phyloP scores from a whole-genome alignment of 2,329 filamentous ascomycete species.

The Tolypocladium pustulatum region DNA sequence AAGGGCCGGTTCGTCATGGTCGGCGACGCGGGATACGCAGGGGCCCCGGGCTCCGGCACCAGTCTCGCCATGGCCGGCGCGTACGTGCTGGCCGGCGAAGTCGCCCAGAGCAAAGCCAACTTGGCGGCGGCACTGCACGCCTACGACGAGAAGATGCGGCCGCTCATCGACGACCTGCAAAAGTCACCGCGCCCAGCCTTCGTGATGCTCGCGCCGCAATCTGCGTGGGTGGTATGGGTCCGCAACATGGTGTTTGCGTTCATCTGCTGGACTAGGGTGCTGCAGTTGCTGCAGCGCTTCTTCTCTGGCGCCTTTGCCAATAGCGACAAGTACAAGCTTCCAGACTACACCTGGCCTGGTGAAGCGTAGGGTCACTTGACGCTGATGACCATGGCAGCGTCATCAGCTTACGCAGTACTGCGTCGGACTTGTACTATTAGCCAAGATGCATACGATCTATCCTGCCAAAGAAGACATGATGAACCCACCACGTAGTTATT shows the following conservation, averaged over 20 bases:
- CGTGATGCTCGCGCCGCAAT: background rate
- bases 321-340: background rate
- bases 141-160: background rate
- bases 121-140: background rate
- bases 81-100: background rate
- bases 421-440: no score
- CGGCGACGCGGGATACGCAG: background rate
- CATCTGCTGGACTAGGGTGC: background rate
- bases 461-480: no score
- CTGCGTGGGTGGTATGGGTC: background rate
- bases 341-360: background rate
- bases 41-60: background rate
- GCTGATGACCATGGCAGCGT: background rate
- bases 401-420: no score
- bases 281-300: background rate
- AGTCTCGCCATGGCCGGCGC: background rate
- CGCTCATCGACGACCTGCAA: background rate
- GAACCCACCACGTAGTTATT: no score
- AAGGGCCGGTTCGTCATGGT: background rate
- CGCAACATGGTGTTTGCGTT: background rate
- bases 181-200: background rate
- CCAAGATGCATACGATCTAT: no score
- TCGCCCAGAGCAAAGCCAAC: background rate
- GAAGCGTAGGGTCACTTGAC: background rate
- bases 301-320: background rate